These are phyloP conservation scores for Hanseniaspora mollemarum DNA, from an alignment of 805 yeast species.

Conservation along the genomic window DNA sequence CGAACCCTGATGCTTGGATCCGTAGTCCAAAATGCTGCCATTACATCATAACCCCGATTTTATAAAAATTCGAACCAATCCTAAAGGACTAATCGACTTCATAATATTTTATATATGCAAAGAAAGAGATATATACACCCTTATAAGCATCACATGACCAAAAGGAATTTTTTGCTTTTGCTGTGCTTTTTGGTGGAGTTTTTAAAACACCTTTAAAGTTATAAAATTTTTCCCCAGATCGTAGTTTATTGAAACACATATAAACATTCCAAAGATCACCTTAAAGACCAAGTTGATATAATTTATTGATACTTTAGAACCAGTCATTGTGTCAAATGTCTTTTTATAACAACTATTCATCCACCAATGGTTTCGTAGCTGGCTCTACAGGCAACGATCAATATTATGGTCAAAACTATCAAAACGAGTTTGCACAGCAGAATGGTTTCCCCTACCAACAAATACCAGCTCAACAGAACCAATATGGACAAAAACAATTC, in stretches of 20 bases:
- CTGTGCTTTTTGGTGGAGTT: neutral
- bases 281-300: neutral
- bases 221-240: too few relatives aligned
- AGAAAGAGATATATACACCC: neutral
- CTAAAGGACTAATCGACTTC: conserved; percentile 9
- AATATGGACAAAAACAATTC: conserved; percentile 17
- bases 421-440: conserved; percentile 15
- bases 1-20: conserved; percentile 17
- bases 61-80: neutral
- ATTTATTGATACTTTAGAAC: too few relatives aligned
- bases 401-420: neutral
- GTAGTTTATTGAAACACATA: too few relatives aligned
- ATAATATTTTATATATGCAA: neutral
- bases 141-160: neutral
- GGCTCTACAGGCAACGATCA: neutral
- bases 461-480: conserved; percentile 10
- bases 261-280: neutral
- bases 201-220: neutral
- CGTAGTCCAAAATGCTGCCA: conserved; percentile 17
- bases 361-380: neutral
- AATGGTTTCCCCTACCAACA: conserved; percentile 24
- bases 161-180: neutral
- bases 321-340: too few relatives aligned
- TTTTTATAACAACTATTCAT: conserved; percentile 2
- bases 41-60: conserved; percentile 16